Conservation (phyloP, 1,284 basidiomycete genomes). For the Retiboletus flavoniger region DNA sequence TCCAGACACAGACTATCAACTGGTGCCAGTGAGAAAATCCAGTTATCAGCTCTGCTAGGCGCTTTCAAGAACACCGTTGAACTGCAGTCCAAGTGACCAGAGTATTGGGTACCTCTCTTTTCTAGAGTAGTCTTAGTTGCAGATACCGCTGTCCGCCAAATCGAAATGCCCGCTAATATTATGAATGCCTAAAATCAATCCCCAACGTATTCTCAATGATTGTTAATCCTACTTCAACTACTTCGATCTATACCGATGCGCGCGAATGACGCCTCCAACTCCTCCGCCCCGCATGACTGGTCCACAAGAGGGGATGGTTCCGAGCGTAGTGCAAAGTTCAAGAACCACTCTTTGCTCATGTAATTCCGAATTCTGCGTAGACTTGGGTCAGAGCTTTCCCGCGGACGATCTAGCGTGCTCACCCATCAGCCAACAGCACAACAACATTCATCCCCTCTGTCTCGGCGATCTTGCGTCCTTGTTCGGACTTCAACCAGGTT, state of each 20-base stretch:
- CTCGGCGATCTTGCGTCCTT: constrained; percentile 67
- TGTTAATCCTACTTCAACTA: too few relatives aligned
- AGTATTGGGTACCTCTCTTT: background rate
- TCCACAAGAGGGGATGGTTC: constrained; percentile 53
- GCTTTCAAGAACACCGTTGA: constrained; percentile 95
- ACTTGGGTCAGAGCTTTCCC: background rate
- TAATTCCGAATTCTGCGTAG: constrained; percentile 82
- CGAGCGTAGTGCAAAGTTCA: constrained; percentile 58
- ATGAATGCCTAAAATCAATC: background rate
- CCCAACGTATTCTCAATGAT: background rate
- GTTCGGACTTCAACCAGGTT: constrained; percentile 70
- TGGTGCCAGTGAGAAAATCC: constrained; percentile 93
- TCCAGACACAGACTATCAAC: constrained; percentile 86
- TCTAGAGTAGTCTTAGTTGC: background rate
- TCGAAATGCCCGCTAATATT: background rate
- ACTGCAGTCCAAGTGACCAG: constrained; percentile 46
- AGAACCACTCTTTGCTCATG: constrained; percentile 90
- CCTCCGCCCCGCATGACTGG: constrained; percentile 8
- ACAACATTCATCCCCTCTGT: constrained; percentile 85
- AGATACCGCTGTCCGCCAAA: background rate
- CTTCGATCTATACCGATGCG: constrained; percentile 8
- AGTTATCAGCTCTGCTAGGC: constrained; percentile 87
- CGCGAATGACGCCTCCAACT: constrained; percentile 3
- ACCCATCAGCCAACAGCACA: constrained; percentile 88
- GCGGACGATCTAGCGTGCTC: constrained; percentile 27